Percentiles rank a stretch among this genome's conserved stretches.
These are phyloP conservation scores for Tremella fuciformis DNA, from an alignment of 768 basidiomycete genomes.

Conservation along the genomic window DNA sequence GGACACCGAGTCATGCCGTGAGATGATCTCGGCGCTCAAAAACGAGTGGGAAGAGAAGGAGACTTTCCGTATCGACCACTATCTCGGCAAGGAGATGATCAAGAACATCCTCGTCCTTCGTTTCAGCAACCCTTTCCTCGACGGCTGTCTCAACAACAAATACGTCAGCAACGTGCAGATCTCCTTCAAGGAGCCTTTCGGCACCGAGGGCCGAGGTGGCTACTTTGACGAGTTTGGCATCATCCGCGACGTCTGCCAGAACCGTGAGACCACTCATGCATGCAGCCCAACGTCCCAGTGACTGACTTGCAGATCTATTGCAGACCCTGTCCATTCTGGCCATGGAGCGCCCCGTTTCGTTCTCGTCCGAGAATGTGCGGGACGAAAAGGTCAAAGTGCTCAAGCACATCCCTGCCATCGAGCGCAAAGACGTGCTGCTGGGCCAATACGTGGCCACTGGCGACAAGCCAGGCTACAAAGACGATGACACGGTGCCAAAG, in stretches of 20 bases:
- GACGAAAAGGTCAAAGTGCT: slow-evolving; percentile 99
- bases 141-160: slow-evolving; percentile 90
- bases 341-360: slow-evolving; percentile 98
- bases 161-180: slow-evolving; percentile 96
- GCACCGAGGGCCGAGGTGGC: slow-evolving; percentile 98
- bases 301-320: slow-evolving; percentile 66
- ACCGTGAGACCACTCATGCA: slow-evolving; percentile 66
- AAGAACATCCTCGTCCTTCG: slow-evolving; percentile 95
- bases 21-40: slow-evolving; percentile 75
- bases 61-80: slow-evolving; percentile 98
- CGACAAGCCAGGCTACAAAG: slow-evolving; percentile 94
- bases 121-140: slow-evolving; percentile 89
- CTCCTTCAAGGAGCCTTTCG: slow-evolving; percentile 99
- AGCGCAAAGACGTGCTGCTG: slow-evolving; percentile 72
- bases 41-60: slow-evolving; percentile 91
- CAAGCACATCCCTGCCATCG: slow-evolving; percentile 80
- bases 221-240: slow-evolving; percentile 99
- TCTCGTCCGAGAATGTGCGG: slow-evolving; percentile 93
- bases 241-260: slow-evolving; percentile 94
- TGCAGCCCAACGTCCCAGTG: slow-evolving; percentile 17
- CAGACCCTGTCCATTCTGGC: slow-evolving; percentile 92
- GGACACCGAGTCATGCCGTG: slow-evolving; percentile 78
- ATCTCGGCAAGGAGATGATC: slow-evolving; percentile 99
- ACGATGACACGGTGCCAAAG: slow-evolving; percentile 91
- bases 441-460: slow-evolving; percentile 81